Conservation (phyloP, 306 rosid genomes). For the Begonia masoniana region DNA sequence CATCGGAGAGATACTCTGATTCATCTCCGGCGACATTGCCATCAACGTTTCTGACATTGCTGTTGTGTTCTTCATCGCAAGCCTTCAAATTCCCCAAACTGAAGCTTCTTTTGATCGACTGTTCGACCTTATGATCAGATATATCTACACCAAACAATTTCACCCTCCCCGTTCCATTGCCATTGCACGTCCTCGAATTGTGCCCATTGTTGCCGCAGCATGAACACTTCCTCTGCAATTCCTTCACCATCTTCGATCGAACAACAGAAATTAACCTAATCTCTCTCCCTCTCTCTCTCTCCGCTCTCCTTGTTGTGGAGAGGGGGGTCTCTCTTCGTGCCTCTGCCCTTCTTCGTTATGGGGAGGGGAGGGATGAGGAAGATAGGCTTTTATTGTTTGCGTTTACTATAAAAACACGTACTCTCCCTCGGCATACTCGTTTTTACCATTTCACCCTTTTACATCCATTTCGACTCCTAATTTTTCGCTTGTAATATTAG, state of each 20-base stretch:
- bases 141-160: conserved; percentile 48
- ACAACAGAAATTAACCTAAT: conserved; percentile 2
- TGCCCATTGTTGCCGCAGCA: conserved; percentile 31
- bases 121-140: conserved; percentile 12
- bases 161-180: conserved; percentile 10
- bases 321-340: background rate
- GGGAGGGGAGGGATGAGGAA: background rate
- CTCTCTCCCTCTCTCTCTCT: background rate
- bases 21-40: conserved; percentile 10
- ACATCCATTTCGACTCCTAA: no score
- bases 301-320: background rate
- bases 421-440: no score
- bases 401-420: no score
- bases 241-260: conserved; percentile 22
- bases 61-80: background rate
- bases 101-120: conserved; percentile 19
- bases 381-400: no score
- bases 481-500: no score
- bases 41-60: background rate
- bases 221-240: conserved; percentile 26
- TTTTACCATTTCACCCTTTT: no score
- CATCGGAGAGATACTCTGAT: conserved; percentile 33
- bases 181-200: conserved; percentile 23
- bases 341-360: background rate
- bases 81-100: conserved; percentile 27